Percentiles rank a stretch among this genome's conserved stretches.
Evolutionary conservation across 2,329 filamentous ascomycete genomes (phyloP).

Genomic region (Colletotrichum tanaceti): DNA sequence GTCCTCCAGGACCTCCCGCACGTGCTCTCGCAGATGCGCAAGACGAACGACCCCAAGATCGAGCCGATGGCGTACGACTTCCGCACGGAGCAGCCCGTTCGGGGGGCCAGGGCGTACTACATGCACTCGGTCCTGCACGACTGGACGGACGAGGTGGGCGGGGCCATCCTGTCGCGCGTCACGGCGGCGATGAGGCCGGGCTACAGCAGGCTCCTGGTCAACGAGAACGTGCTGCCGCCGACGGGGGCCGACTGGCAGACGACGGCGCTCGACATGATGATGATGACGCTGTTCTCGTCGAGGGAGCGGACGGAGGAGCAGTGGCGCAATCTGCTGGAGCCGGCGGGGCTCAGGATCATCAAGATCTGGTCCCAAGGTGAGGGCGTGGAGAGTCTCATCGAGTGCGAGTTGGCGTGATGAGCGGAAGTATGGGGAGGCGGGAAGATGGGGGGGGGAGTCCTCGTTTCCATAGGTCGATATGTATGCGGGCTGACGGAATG

Average conservation of each 20-base stretch:
- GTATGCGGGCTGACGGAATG: background rate
- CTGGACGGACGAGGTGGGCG: constrained; percentile 40
- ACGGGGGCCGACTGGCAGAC: constrained; percentile 32
- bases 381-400: constrained; percentile 23
- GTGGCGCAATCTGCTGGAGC: constrained; percentile 34
- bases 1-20: constrained; percentile 45
- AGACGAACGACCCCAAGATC: constrained; percentile 36
- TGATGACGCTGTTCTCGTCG: constrained; percentile 41
- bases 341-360: constrained; percentile 23
- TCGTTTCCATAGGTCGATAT: too few relatives aligned
- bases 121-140: constrained; percentile 41
- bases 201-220: constrained; percentile 39
- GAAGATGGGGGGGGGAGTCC: too few relatives aligned
- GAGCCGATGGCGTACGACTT: constrained; percentile 48
- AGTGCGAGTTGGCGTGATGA: constrained; percentile 26
- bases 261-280: constrained; percentile 39
- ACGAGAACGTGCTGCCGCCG: constrained; percentile 40
- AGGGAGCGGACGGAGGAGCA: constrained; percentile 42
- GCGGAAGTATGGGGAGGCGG: background rate
- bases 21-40: constrained; percentile 43
- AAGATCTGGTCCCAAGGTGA: constrained; percentile 27
- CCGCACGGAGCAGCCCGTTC: constrained; percentile 25
- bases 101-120: constrained; percentile 39
- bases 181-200: constrained; percentile 40
- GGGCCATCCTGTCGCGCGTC: constrained; percentile 33